phyloP scores from a whole-genome alignment of 257 asterid species.

The Nicotiana otophora region DNA sequence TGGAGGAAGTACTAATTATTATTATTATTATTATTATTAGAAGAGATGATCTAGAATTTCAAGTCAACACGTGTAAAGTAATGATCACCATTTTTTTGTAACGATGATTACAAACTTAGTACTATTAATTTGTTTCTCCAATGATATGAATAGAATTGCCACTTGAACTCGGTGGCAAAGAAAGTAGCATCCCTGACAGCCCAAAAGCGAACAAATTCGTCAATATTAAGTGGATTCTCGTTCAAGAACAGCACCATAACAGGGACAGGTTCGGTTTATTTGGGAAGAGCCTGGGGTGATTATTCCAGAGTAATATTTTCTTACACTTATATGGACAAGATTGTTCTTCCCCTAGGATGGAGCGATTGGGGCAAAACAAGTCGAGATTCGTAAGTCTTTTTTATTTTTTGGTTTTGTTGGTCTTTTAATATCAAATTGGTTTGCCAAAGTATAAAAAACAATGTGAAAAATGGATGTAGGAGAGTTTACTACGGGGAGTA shows the following conservation, averaged over 20 bases:
- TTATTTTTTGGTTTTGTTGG: background rate
- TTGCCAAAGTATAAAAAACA: too few species aligned
- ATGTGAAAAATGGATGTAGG: slow-evolving; percentile 16
- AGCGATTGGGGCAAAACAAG: slow-evolving; percentile 42
- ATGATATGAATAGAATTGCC: slow-evolving; percentile 38
- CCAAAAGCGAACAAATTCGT: slow-evolving; percentile 40
- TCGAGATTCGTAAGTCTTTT: slow-evolving; percentile 31
- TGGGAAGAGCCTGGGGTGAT: slow-evolving; percentile 61
- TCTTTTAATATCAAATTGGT: background rate
- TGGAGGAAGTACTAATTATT: too few species aligned
- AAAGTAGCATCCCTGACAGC: slow-evolving; percentile 56
- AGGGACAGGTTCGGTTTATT: slow-evolving; percentile 37
- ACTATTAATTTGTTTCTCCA: too few species aligned
- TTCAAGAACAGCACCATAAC: slow-evolving; percentile 44
- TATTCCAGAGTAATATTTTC: slow-evolving; percentile 49
- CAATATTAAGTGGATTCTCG: slow-evolving; percentile 48
- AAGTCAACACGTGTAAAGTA: too few species aligned
- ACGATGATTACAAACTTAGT: too few species aligned
- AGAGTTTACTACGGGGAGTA: slow-evolving; percentile 53
- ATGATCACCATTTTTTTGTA: too few species aligned
- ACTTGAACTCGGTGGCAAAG: slow-evolving; percentile 45
- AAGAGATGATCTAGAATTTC: too few species aligned
- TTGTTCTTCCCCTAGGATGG: slow-evolving; percentile 53
- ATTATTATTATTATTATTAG: too few species aligned
- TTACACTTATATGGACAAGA: slow-evolving; percentile 41